phyloP scores from a whole-genome alignment of 306 rosid genomes.

The Cicer bijugum region DNA sequence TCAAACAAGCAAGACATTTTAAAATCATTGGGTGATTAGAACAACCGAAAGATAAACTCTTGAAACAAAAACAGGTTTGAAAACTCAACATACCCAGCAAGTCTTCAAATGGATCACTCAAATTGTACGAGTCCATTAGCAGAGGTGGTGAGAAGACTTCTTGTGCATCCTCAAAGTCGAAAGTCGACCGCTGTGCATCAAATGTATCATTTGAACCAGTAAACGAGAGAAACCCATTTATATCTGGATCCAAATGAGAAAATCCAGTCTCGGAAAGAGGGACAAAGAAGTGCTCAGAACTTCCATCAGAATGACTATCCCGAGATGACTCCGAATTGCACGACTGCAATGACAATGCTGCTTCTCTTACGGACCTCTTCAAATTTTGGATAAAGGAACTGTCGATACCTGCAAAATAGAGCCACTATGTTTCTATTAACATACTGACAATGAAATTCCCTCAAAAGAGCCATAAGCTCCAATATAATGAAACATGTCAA shows the following conservation, averaged over 20 bases:
- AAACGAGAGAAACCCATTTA: slow-evolving; percentile 80
- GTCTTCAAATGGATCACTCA: slow-evolving; percentile 85
- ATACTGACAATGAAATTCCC: slow-evolving; percentile 34
- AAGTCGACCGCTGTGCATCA: slow-evolving; percentile 65
- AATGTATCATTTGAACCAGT: slow-evolving; percentile 72
- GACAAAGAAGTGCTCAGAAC: slow-evolving; percentile 83
- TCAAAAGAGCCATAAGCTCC: slow-evolving; percentile 38
- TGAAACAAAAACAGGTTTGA: slow-evolving; percentile 33
- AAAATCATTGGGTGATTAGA: slow-evolving; percentile 16
- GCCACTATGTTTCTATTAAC: slow-evolving; percentile 26
- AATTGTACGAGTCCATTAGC: slow-evolving; percentile 76
- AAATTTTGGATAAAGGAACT: slow-evolving; percentile 65
- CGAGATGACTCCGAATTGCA: slow-evolving; percentile 64
- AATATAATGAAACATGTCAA: slow-evolving; percentile 37
- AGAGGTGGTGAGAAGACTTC: slow-evolving; percentile 93
- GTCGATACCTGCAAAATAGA: slow-evolving; percentile 52
- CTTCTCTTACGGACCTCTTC: slow-evolving; percentile 93
- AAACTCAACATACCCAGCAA: slow-evolving; percentile 78
- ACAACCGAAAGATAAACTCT: slow-evolving; percentile 28
- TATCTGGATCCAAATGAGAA: slow-evolving; percentile 69
- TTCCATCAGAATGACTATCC: slow-evolving; percentile 78
- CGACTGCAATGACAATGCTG: slow-evolving; percentile 69
- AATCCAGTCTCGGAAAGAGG: slow-evolving; percentile 80
- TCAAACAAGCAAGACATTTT: slow-evolving; percentile 34
- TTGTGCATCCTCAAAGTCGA: slow-evolving; percentile 76